phyloP scores from a whole-genome alignment of 2,329 filamentous ascomycete species.

The Diaporthe batatas region DNA sequence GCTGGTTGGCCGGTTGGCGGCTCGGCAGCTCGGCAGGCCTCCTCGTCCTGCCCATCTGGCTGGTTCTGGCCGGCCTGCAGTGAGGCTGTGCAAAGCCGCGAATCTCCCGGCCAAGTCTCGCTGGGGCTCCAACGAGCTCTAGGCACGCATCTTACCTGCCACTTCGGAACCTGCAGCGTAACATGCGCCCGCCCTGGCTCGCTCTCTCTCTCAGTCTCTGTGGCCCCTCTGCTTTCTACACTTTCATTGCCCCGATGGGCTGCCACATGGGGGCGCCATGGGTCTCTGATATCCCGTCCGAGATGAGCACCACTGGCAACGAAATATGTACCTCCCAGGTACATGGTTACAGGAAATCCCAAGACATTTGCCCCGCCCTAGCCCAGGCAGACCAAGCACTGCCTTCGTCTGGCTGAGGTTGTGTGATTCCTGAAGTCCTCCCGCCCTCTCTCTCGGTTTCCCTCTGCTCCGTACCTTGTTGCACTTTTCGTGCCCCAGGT shows the following conservation, averaged over 20 bases:
- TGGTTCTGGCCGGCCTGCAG: conserved; percentile 30
- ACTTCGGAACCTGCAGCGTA: conserved; percentile 22
- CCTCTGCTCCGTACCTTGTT: not conserved
- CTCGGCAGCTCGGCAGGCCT: conserved; percentile 33
- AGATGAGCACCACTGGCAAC: not conserved
- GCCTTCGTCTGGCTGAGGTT: not conserved
- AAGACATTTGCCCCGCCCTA: conserved; percentile 31
- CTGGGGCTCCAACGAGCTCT: conserved; percentile 3
- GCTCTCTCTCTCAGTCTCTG: not conserved
- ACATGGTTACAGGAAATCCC: not conserved
- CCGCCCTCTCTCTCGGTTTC: no score
- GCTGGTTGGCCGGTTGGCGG: conserved; percentile 21
- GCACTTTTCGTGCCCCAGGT: not conserved
- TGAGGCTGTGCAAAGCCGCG: conserved; percentile 30
- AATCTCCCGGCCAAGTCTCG: conserved; percentile 22
- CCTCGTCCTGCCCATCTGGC: conserved; percentile 1
- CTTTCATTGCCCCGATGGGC: conserved; percentile 18
- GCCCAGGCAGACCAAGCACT: conserved; percentile 36
- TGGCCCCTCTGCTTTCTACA: conserved; percentile 9
- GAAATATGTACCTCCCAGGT: not conserved
- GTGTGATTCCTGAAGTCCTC: not conserved
- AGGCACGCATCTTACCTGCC: conserved; percentile 30
- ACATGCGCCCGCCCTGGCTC: conserved; percentile 1
- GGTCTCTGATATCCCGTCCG: not conserved
- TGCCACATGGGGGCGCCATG: conserved; percentile 6